Percentiles rank a stretch among this genome's conserved stretches.
Evolutionary conservation across 176 grass and related monocot species (phyloP).

Genomic region (Lolium rigidum): DNA sequence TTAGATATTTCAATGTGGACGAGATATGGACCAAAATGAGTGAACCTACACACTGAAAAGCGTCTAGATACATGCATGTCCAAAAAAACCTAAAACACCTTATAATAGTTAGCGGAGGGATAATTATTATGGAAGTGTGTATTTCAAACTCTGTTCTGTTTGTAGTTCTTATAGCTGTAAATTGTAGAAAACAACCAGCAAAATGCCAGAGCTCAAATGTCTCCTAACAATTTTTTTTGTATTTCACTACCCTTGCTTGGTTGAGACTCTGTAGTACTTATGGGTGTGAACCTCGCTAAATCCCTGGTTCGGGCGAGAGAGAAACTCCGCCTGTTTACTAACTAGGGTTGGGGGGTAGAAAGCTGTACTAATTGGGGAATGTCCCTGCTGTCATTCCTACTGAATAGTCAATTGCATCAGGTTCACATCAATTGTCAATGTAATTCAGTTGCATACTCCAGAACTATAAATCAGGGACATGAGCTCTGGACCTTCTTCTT

Average conservation of each 20-base stretch:
- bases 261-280: background rate
- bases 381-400: background rate
- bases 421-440: conserved; percentile 1
- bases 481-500: background rate
- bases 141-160: conserved; percentile 10
- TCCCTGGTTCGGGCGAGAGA: background rate
- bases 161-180: background rate
- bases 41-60: too few species aligned
- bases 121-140: background rate
- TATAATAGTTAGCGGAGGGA: too few species aligned
- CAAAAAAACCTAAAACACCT: too few species aligned
- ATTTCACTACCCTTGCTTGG: too few species aligned
- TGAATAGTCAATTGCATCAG: background rate
- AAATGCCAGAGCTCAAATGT: too few species aligned
- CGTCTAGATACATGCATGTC: too few species aligned
- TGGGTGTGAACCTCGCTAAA: background rate
- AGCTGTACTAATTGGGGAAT: background rate
- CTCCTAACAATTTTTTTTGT: too few species aligned
- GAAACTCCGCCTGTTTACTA: background rate
- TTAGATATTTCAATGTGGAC: too few species aligned
- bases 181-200: too few species aligned
- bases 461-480: background rate
- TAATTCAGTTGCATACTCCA: conserved; percentile 5
- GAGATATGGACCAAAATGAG: too few species aligned
- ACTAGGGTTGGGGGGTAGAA: background rate